Evolutionary conservation across 1,284 basidiomycete species (phyloP).

Genomic region (Leccinum subatratum): DNA sequence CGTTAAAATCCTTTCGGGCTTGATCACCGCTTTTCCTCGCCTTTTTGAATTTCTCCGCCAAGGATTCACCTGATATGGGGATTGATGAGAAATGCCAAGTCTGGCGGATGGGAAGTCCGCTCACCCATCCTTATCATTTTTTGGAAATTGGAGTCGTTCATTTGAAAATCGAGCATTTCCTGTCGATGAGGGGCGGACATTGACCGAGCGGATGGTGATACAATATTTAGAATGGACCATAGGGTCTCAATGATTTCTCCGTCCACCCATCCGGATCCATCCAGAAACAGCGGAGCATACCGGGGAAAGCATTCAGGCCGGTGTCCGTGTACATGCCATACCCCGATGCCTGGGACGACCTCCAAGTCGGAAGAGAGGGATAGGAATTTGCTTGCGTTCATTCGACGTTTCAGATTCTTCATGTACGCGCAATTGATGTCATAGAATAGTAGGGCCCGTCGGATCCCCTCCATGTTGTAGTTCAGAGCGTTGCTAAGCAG

Average conservation of each 20-base stretch:
- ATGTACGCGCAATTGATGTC: constrained; percentile 15
- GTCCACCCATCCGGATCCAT: neutral
- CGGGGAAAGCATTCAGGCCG: constrained; percentile 6
- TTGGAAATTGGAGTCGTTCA: constrained; percentile 1
- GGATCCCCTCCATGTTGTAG: neutral
- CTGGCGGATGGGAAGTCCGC: neutral
- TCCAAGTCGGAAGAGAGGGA: neutral
- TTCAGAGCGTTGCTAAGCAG: neutral
- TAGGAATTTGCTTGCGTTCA: neutral
- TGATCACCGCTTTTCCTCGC: no score
- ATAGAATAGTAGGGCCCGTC: constrained; percentile 2
- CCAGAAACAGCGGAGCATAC: neutral
- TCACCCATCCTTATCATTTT: neutral
- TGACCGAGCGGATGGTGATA: neutral
- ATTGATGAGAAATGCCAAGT: no score
- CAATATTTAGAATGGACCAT: neutral
- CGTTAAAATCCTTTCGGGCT: no score
- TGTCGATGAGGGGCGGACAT: neutral
- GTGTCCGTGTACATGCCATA: constrained; percentile 16
- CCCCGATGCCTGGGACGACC: constrained; percentile 8
- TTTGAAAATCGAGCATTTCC: neutral
- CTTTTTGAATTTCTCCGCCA: no score
- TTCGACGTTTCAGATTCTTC: constrained; percentile 1
- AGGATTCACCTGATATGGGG: no score
- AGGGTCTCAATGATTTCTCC: neutral